Conservation (phyloP, 208 protist genomes). For the Herpetomonas samuelpessoai region DNA sequence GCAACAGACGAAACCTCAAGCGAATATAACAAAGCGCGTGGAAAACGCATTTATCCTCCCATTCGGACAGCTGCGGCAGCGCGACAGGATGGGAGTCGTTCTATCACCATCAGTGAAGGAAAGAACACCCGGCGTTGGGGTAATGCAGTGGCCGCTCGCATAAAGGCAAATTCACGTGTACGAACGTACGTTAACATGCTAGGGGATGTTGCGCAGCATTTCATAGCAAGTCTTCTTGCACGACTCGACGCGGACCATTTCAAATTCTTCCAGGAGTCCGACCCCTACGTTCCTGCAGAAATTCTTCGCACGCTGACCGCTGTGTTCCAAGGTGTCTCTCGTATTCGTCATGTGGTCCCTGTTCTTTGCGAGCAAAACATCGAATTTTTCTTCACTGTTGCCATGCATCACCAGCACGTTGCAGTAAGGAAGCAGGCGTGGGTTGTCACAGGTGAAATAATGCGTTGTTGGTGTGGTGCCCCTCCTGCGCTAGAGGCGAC, state of each 20-base stretch:
- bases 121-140: conserved; percentile 67
- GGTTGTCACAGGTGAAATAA: conserved; percentile 24
- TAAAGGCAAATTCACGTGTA: conserved; percentile 8
- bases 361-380: conserved; percentile 24
- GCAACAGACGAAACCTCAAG: no score
- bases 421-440: conserved; percentile 26
- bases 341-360: conserved; percentile 25
- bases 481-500: conserved; percentile 8
- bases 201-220: conserved; percentile 34
- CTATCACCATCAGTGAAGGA: conserved; percentile 51
- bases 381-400: conserved; percentile 30
- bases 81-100: conserved; percentile 3
- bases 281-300: conserved; percentile 16
- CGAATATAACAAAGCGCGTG: neutral
- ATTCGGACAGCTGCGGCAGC: neutral
- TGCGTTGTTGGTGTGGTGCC: conserved; percentile 38
- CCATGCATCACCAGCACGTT: conserved; percentile 21
- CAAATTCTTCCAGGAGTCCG: conserved; percentile 34
- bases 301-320: conserved; percentile 32
- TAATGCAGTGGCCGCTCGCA: conserved; percentile 32
- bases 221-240: conserved; percentile 48
- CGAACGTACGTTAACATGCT: conserved; percentile 35
- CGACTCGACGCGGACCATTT: conserved; percentile 52
- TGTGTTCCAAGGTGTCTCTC: conserved; percentile 33
- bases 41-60: neutral